Evolutionary conservation across 352 stramenopile species (phyloP), one percentile per base, ranked within the genome.

Genomic region (Pythium sp.): DNA sequence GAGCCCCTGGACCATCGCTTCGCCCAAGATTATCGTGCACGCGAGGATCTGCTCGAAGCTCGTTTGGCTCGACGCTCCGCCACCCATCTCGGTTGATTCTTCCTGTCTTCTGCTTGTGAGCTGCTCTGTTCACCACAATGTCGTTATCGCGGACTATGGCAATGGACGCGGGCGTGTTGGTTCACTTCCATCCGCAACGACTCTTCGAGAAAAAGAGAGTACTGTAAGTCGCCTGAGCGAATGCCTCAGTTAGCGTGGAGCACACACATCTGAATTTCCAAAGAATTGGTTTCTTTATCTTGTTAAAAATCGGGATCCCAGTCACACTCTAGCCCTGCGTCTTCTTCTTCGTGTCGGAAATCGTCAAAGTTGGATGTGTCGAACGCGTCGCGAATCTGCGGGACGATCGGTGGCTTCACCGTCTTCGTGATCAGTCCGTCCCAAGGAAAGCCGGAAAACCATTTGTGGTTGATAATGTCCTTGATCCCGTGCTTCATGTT

Each of bases 401-500:
- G 82, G 14, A 94, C 74, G 43, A 92, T 88, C 11, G 84, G 84
- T n/a, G 86, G 84, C 56, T 83, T 86, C 58, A 91, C 75, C n/a
- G 65, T 81, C 64, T 89, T 89, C 49, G 71, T 73, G 36, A 84
- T 68, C 24, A 94, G 64, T 49, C 70, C 73, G 28, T 94, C 84
- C 84, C 84, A 94, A 54, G 79, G 68, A 55, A 92, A 92, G 4
- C 78, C 74, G 3, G 81, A 78, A 55, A 94, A 94, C 86, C 86
- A 94, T 64, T 89, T 86, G 74, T 92, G 86, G 61, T 92, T 91
- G 62, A 94, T 87, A 43, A 94, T 94, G 56, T 94, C 86, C 58
- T 90, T 88, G 62, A 94, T 91, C 15, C 86, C 84, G 57, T 94
- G 75, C 72, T 94, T 94, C 79, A 92, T 90, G 72, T 92, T 94